Evolutionary conservation across 1,284 basidiomycete species (phyloP).

Genomic region (Anthracocystis panici-leucophaei): DNA sequence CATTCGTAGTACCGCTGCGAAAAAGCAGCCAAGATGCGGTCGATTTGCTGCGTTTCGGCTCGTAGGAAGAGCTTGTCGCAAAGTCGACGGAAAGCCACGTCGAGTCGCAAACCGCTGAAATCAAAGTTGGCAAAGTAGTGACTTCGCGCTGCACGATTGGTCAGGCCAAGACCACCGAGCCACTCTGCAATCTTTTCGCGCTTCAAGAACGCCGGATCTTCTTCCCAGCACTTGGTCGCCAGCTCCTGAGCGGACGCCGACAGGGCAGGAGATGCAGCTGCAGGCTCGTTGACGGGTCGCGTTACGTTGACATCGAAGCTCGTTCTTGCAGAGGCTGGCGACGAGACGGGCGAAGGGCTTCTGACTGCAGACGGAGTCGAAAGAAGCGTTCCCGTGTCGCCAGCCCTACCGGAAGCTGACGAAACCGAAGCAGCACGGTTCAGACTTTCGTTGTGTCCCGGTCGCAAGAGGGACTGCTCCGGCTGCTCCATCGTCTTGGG

Average conservation of each 20-base stretch:
- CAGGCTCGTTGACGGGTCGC: slow-evolving; percentile 11
- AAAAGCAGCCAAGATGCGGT: slow-evolving; percentile 92
- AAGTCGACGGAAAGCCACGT: slow-evolving; percentile 87
- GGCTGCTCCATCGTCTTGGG: slow-evolving; percentile 28
- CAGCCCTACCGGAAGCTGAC: slow-evolving; percentile 5
- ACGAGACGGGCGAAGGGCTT: slow-evolving; percentile 26
- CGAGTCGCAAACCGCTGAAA: slow-evolving; percentile 83
- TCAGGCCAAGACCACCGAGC: slow-evolving; percentile 83
- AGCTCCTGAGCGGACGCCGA: slow-evolving; percentile 71
- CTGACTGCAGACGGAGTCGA: slow-evolving; percentile 18
- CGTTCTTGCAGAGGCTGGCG: slow-evolving; percentile 25
- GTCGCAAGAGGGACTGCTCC: slow-evolving; percentile 20
- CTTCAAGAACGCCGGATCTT: slow-evolving; percentile 84
- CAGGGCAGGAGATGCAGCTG: slow-evolving; percentile 4
- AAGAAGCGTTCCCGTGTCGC: slow-evolving; percentile 11
- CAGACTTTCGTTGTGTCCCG: slow-evolving; percentile 22
- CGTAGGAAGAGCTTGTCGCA: slow-evolving; percentile 92
- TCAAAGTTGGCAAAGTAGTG: slow-evolving; percentile 91
- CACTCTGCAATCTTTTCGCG: slow-evolving; percentile 95
- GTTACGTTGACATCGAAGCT: slow-evolving; percentile 26
- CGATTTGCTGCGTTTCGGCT: slow-evolving; percentile 97
- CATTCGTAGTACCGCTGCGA: slow-evolving; percentile 89
- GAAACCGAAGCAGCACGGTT: slow-evolving; percentile 14
- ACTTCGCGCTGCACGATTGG: slow-evolving; percentile 81
- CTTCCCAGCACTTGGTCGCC: slow-evolving; percentile 84